A percentile compares a stretch with the other conserved stretches of the same genome.
phyloP scores from a whole-genome alignment of 1,284 basidiomycete species.

The Sporisorium reilianum region DNA sequence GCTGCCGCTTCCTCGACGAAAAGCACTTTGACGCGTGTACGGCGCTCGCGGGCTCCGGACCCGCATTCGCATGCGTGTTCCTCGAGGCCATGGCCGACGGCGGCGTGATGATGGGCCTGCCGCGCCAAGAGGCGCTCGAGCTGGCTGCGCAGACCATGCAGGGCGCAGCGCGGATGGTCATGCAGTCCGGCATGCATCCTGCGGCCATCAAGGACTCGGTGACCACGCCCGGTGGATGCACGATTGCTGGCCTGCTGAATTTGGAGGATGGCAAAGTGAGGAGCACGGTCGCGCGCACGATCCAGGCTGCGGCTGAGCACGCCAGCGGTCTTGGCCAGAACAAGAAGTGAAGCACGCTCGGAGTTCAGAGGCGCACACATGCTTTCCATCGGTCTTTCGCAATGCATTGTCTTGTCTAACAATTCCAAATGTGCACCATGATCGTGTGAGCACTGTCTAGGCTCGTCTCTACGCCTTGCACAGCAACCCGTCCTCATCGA shows the following conservation, averaged over 20 bases:
- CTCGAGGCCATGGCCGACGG: slow-evolving; percentile 99
- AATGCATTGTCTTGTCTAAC: slow-evolving; percentile 1
- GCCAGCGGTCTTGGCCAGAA: slow-evolving; percentile 63
- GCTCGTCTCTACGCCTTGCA: slow-evolving; percentile 40
- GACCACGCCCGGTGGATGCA: slow-evolving; percentile 98
- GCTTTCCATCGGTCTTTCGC: not conserved
- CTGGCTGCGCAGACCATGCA: slow-evolving; percentile 96
- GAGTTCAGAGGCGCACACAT: slow-evolving; percentile 1
- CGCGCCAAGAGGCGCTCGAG: slow-evolving; percentile 91
- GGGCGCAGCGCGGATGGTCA: slow-evolving; percentile 94
- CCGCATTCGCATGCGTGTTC: slow-evolving; percentile 96
- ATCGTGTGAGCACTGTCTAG: not conserved
- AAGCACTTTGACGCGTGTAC: slow-evolving; percentile 95
- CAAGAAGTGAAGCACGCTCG: slow-evolving; percentile 39
- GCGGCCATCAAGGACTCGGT: slow-evolving; percentile 98
- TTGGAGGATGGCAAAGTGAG: slow-evolving; percentile 94
- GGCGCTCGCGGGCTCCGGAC: slow-evolving; percentile 93
- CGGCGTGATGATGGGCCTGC: slow-evolving; percentile 99
- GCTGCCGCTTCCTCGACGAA: slow-evolving; percentile 65
- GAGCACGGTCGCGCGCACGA: slow-evolving; percentile 93
- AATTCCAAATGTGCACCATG: not conserved
- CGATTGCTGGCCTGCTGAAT: slow-evolving; percentile 93
- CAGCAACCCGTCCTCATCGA: slow-evolving; percentile 57
- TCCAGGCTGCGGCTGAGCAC: slow-evolving; percentile 75
- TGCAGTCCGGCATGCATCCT: slow-evolving; percentile 88